Evolutionary conservation across 2,329 filamentous ascomycete species (phyloP).

Genomic region (Botrytis porri): DNA sequence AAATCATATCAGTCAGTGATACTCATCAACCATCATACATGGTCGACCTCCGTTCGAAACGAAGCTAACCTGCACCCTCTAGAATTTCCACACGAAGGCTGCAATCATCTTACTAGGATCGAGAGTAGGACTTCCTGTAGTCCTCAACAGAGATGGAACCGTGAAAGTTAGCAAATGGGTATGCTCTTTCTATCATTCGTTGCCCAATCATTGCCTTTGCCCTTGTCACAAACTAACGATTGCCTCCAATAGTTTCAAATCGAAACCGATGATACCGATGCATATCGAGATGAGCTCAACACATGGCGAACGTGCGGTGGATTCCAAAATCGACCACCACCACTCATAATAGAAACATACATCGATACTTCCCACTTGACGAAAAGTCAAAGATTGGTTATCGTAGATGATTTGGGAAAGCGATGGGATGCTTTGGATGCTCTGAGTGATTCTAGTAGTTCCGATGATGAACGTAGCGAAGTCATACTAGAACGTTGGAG

Average conservation of each 20-base stretch:
- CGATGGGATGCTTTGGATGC: constrained; percentile 89
- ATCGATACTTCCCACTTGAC: constrained; percentile 77
- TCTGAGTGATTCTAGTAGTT: constrained; percentile 61
- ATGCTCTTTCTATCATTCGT: constrained; percentile 38
- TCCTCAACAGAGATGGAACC: constrained; percentile 51
- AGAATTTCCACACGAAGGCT: constrained; percentile 92
- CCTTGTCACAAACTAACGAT: constrained; percentile 15
- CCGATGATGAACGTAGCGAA: constrained; percentile 45
- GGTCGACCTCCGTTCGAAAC: background rate
- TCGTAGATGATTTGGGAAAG: constrained; percentile 85
- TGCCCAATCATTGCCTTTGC: background rate
- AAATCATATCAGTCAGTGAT: constrained; percentile 77
- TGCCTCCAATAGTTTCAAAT: constrained; percentile 73
- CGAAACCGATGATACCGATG: constrained; percentile 87
- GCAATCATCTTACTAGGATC: constrained; percentile 81
- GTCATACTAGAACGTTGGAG: constrained; percentile 90
- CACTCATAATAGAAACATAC: constrained; percentile 87
- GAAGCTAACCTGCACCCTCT: constrained; percentile 24
- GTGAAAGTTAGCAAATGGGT: constrained; percentile 86
- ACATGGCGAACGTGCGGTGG: constrained; percentile 80
- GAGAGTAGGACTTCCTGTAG: constrained; percentile 63
- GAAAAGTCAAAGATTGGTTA: constrained; percentile 80
- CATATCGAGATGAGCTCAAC: constrained; percentile 75
- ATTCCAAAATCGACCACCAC: constrained; percentile 72
- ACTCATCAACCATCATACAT: constrained; percentile 6